Evolutionary conservation across 192 early-diverging fungal species (phyloP).

Genomic region (Dispira simplex): DNA sequence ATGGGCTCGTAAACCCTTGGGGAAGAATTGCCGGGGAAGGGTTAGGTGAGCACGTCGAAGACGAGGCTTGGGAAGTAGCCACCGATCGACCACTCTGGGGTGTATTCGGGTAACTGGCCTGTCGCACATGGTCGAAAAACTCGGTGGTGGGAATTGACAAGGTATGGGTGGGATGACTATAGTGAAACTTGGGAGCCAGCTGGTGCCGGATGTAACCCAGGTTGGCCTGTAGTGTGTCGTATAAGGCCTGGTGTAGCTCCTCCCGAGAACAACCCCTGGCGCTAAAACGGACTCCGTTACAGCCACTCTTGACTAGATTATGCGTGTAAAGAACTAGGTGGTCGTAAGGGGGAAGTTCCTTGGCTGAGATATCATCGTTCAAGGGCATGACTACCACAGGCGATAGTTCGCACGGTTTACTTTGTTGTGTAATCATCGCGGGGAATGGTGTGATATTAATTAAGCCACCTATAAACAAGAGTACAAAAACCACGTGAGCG

Average conservation of each 20-base stretch:
- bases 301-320: not conserved
- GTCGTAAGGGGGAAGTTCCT: not conserved
- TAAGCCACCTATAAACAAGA: no score
- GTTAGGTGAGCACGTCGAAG: not conserved
- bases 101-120: not conserved
- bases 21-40: not conserved
- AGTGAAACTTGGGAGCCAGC: not conserved
- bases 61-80: not conserved
- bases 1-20: not conserved
- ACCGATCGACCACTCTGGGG: not conserved
- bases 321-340: slow-evolving; percentile 3
- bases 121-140: not conserved
- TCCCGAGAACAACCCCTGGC: not conserved
- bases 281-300: not conserved
- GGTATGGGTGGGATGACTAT: not conserved
- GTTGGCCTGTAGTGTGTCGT: not conserved
- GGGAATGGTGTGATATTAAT: no score
- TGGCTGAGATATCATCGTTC: no score
- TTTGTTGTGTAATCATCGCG: no score
- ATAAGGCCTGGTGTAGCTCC: not conserved
- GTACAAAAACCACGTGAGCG: no score
- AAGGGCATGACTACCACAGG: no score
- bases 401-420: no score
- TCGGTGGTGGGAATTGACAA: not conserved
- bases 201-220: not conserved